These are phyloP conservation scores for Pyrenophora tritici-repentis DNA, from an alignment of 2,329 filamentous ascomycete species.

Conservation along the genomic window DNA sequence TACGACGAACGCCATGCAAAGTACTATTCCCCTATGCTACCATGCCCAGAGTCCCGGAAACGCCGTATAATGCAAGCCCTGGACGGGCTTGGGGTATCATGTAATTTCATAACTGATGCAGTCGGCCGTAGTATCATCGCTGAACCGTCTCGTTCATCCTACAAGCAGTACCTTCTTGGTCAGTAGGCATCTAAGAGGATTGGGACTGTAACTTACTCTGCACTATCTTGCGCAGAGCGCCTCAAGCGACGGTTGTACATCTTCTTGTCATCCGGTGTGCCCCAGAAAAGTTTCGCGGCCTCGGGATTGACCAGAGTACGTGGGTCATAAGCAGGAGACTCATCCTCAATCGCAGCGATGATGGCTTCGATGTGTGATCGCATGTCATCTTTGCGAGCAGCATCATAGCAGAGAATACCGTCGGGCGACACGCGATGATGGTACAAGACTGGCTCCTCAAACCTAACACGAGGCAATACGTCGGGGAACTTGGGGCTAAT, in stretches of 20 bases:
- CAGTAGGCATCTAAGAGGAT: neutral
- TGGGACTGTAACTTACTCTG: slow-evolving; percentile 46
- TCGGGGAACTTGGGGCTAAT: slow-evolving; percentile 87
- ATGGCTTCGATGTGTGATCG: slow-evolving; percentile 83
- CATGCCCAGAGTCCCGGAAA: slow-evolving; percentile 18
- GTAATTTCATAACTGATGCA: slow-evolving; percentile 29
- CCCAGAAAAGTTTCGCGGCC: slow-evolving; percentile 87
- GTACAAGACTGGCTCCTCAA: slow-evolving; percentile 76
- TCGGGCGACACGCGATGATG: slow-evolving; percentile 84
- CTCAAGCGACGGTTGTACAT: slow-evolving; percentile 81
- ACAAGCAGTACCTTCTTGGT: slow-evolving; percentile 31
- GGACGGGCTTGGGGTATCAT: slow-evolving; percentile 36
- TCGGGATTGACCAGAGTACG: slow-evolving; percentile 85
- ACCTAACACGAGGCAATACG: slow-evolving; percentile 81
- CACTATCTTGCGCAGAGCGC: slow-evolving; percentile 68
- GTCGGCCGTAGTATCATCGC: slow-evolving; percentile 26
- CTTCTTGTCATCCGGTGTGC: slow-evolving; percentile 76
- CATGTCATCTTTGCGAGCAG: slow-evolving; percentile 75
- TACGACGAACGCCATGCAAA: slow-evolving; percentile 6
- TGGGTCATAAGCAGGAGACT: slow-evolving; percentile 86
- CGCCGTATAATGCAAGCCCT: slow-evolving; percentile 35
- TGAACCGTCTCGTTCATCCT: slow-evolving; percentile 2
- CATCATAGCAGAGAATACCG: slow-evolving; percentile 77
- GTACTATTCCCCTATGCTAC: slow-evolving; percentile 7
- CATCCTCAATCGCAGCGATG: slow-evolving; percentile 82